phyloP scores from a whole-genome alignment of 306 rosid species.

The Casuarina equisetifolia region DNA sequence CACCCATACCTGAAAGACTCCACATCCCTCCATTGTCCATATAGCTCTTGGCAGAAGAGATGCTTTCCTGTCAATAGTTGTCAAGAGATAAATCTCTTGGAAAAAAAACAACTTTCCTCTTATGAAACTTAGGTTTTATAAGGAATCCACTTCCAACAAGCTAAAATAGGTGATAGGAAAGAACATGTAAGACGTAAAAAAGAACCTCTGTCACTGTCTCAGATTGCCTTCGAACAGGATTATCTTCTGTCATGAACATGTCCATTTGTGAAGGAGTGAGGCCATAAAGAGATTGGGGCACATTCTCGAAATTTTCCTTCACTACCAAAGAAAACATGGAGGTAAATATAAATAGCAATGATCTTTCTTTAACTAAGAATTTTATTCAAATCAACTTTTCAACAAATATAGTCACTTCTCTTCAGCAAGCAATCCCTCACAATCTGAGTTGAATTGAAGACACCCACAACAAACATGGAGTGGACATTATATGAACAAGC shows the following conservation, averaged over 20 bases:
- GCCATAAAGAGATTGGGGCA: conserved; percentile 72
- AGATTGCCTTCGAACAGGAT: conserved; percentile 55
- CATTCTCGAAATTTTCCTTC: conserved; percentile 80
- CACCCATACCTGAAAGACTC: conserved; percentile 55
- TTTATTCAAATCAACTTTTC: conserved; percentile 1
- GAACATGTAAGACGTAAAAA: conserved; percentile 23
- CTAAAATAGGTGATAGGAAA: conserved; percentile 8
- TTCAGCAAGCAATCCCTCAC: background rate
- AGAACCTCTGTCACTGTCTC: conserved; percentile 77
- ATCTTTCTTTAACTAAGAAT: background rate
- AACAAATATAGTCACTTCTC: background rate
- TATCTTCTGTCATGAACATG: conserved; percentile 92
- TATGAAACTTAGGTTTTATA: background rate
- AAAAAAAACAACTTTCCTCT: conserved; percentile 7
- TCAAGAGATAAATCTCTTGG: conserved; percentile 17
- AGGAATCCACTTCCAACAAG: conserved; percentile 15
- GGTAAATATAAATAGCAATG: conserved; percentile 5
- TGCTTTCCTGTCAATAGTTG: conserved; percentile 59
- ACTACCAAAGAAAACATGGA: conserved; percentile 44
- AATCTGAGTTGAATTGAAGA: background rate
- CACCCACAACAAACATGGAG: background rate
- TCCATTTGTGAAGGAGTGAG: conserved; percentile 86
- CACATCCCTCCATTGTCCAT: conserved; percentile 77
- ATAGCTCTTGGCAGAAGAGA: conserved; percentile 75
- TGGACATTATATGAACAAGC: background rate